Conservation (phyloP, 805 yeast genomes). For the Schwanniomyces sp. region DNA sequence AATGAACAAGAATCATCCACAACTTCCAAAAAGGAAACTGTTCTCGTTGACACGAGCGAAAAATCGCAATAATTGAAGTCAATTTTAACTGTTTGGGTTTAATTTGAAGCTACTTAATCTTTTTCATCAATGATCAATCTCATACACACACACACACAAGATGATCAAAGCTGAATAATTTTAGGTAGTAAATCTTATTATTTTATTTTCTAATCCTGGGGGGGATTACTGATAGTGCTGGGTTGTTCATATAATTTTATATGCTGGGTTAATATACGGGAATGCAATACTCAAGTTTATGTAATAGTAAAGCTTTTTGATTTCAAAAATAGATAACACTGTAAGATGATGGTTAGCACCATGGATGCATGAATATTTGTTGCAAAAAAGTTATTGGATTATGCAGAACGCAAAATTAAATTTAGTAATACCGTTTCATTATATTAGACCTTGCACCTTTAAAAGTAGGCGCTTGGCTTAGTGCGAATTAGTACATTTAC, state of each 20-base stretch:
- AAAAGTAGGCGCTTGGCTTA: no score
- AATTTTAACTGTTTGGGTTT: no score
- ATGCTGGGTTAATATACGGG: conserved; percentile 1
- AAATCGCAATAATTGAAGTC: not conserved
- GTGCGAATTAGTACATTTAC: no score
- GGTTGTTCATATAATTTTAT: conserved; percentile 1
- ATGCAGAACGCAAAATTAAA: no score
- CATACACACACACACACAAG: not conserved
- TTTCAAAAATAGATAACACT: no score
- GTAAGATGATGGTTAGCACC: no score
- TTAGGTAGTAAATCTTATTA: not conserved
- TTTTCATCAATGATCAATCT: not conserved
- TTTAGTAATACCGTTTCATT: no score
- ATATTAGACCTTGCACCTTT: no score
- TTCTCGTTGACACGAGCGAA: not conserved
- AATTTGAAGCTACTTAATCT: not conserved
- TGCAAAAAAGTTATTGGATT: no score
- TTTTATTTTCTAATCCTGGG: not conserved
- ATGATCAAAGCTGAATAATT: not conserved
- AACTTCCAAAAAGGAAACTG: conserved; percentile 5
- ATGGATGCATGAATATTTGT: no score
- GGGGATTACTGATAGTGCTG: conserved; percentile 1
- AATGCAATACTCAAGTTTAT: not conserved
- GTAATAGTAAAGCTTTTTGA: no score
- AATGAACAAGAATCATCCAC: conserved; percentile 6